Conservation (phyloP, 495 filamentous ascomycete species). For the Penicillium verhagenii region DNA sequence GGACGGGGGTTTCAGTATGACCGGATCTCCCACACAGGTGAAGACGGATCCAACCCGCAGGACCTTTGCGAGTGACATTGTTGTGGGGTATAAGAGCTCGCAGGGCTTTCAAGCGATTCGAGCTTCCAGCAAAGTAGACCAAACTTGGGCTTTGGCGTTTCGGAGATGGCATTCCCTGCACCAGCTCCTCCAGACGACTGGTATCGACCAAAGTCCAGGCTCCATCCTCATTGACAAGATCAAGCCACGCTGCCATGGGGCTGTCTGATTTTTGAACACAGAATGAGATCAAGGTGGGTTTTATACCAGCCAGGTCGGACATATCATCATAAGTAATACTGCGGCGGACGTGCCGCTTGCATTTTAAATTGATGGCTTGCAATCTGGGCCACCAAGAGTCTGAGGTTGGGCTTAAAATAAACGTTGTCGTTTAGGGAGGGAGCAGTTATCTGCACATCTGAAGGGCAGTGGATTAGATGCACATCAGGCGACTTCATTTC, state of each 20-base stretch:
- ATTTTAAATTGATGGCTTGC: neutral
- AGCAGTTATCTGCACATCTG: neutral
- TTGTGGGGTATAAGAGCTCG: slow-evolving; percentile 14
- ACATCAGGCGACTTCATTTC: neutral
- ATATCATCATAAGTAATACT: neutral
- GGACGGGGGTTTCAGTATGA: slow-evolving; percentile 4
- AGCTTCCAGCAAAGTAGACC: slow-evolving; percentile 13
- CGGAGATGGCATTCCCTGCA: neutral
- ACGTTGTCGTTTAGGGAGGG: neutral
- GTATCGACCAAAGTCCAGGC: neutral
- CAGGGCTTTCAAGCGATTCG: slow-evolving; percentile 11
- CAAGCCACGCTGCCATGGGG: slow-evolving; percentile 1
- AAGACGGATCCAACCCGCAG: neutral
- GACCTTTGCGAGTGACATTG: slow-evolving; percentile 16
- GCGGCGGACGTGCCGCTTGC: neutral
- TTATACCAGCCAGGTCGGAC: neutral
- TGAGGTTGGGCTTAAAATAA: neutral
- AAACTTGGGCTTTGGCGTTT: slow-evolving; percentile 1
- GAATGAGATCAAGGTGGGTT: neutral
- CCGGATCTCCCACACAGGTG: slow-evolving; percentile 7
- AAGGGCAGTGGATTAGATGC: too few species aligned
- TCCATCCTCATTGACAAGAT: neutral
- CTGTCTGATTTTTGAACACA: neutral
- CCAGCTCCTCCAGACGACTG: neutral
- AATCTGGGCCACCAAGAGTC: neutral